phyloP scores from a whole-genome alignment of 805 yeast species.

The Yarrowia yakushimensis region DNA sequence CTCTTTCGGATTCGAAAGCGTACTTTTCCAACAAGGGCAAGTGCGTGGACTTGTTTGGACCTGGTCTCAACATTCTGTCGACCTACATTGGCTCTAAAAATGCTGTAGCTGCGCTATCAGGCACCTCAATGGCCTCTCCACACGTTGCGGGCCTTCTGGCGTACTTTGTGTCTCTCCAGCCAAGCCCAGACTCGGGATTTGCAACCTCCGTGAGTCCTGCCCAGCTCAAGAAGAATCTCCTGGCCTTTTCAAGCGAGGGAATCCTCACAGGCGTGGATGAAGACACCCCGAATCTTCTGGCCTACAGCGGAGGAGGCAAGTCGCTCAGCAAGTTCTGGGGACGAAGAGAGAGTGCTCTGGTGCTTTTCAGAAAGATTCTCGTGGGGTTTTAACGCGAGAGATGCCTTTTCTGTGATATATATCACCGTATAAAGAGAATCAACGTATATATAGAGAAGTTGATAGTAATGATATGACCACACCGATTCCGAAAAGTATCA shows the following conservation, averaged over 20 bases:
- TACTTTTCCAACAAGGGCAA: slow-evolving; percentile 53
- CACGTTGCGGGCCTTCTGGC: slow-evolving; percentile 55
- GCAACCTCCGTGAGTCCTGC: slow-evolving; percentile 49
- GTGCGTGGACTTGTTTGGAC: slow-evolving; percentile 53
- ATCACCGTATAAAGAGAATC: no score
- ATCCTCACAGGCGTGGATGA: slow-evolving; percentile 46
- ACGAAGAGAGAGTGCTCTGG: not conserved
- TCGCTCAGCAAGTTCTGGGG: slow-evolving; percentile 52
- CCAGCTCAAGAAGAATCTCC: slow-evolving; percentile 50
- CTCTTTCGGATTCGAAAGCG: slow-evolving; percentile 46
- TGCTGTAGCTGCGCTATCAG: slow-evolving; percentile 53
- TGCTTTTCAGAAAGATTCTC: not conserved
- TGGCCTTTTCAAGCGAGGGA: slow-evolving; percentile 50
- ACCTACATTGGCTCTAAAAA: slow-evolving; percentile 52
- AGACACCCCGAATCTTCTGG: slow-evolving; percentile 55
- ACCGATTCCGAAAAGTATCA: no score
- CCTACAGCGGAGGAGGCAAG: slow-evolving; percentile 59
- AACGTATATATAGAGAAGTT: no score
- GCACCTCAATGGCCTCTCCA: slow-evolving; percentile 66
- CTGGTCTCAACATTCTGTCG: slow-evolving; percentile 54
- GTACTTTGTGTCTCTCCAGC: slow-evolving; percentile 54
- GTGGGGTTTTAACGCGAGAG: not conserved
- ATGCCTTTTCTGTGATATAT: no score
- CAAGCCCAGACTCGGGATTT: slow-evolving; percentile 48
- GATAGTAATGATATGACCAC: no score